phyloP scores from a whole-genome alignment of 208 protist genomes.

The Leishmania arabica region DNA sequence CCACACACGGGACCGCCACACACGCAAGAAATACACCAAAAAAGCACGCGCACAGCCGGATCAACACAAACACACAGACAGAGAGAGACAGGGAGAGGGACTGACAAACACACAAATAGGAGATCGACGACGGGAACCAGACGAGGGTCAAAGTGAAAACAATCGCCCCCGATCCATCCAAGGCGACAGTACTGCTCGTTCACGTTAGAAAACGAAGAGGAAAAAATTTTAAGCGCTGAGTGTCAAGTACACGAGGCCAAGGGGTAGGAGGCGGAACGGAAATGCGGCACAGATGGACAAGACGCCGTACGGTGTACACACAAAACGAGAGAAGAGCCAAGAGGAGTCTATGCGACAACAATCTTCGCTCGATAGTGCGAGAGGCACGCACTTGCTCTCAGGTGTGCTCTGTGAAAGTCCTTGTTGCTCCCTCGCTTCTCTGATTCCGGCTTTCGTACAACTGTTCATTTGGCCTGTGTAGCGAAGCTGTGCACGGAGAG shows the following conservation, averaged over 20 bases:
- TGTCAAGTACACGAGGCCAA: background rate
- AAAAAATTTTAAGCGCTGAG: background rate
- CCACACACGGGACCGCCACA: background rate
- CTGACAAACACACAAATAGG: background rate
- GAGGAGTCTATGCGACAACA: background rate
- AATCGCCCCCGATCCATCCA: no score
- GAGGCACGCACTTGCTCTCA: background rate
- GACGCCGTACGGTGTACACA: background rate
- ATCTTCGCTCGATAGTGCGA: background rate
- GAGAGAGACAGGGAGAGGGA: background rate
- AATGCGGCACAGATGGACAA: background rate
- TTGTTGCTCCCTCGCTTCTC: background rate
- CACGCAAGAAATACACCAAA: background rate
- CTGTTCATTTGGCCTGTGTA: slow-evolving; percentile 49
- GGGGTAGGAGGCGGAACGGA: background rate
- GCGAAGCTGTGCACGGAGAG: background rate
- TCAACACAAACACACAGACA: background rate
- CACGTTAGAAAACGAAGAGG: background rate
- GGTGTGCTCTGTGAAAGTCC: background rate
- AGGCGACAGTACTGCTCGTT: background rate
- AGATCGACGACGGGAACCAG: background rate
- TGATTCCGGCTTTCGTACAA: slow-evolving; percentile 45
- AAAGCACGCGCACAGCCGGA: background rate
- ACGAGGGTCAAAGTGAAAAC: no score
- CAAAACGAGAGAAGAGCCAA: background rate